Evolutionary conservation across 75 land plant genomes (phyloP).

Genomic region (Sequoia sempervirens): DNA sequence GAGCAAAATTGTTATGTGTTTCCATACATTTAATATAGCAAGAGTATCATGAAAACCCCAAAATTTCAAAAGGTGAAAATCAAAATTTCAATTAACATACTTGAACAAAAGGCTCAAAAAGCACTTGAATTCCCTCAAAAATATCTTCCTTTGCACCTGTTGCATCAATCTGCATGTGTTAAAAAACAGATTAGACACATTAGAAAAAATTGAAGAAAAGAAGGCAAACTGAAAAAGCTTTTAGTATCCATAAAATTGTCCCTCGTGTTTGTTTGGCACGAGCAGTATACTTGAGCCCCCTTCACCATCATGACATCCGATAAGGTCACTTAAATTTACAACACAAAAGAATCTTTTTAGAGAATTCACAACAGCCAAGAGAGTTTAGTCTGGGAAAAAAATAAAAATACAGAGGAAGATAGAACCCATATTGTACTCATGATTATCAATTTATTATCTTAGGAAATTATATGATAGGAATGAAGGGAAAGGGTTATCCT

Average conservation of each 20-base stretch:
- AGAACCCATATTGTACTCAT: background rate
- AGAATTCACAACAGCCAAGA: background rate
- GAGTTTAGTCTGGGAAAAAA: background rate
- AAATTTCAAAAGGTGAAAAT: too few relatives aligned
- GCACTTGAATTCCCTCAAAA: slow-evolving; percentile 46
- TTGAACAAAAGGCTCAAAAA: slow-evolving; percentile 20
- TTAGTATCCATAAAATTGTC: background rate
- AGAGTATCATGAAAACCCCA: too few relatives aligned
- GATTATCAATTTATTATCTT: background rate
- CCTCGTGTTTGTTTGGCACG: background rate
- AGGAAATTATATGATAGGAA: background rate
- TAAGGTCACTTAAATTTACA: background rate
- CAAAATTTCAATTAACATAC: background rate
- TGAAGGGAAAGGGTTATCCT: background rate
- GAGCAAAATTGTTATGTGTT: background rate
- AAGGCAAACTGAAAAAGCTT: background rate
- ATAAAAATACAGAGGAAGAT: background rate
- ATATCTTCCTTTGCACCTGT: slow-evolving; percentile 49
- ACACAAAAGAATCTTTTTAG: background rate
- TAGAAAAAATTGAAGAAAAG: background rate
- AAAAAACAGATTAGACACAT: background rate
- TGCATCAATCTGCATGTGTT: slow-evolving; percentile 49
- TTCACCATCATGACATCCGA: background rate
- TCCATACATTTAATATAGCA: background rate
- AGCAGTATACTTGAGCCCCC: too few relatives aligned